Conservation (phyloP, 805 yeast species). For the Pichia phayaonensis region DNA sequence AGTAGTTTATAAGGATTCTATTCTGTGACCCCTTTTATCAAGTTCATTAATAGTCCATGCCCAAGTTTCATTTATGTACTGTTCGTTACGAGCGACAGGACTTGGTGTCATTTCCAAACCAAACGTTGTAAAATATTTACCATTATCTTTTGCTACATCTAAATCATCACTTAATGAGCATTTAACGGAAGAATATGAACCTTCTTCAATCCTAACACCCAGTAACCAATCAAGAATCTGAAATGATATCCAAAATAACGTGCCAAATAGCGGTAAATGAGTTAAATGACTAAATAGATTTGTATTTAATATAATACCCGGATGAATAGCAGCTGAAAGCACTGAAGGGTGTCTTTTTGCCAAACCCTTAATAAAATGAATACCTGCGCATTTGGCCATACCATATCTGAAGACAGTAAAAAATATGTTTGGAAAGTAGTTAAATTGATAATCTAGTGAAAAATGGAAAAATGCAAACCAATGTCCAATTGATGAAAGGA, state of each 20-base stretch:
- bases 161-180: constrained; percentile 52
- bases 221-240: constrained; percentile 60
- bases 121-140: constrained; percentile 57
- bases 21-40: constrained; percentile 40
- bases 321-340: constrained; percentile 62
- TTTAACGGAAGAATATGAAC: constrained; percentile 54
- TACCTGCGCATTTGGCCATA: constrained; percentile 68
- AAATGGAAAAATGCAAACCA: constrained; percentile 42
- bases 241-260: constrained; percentile 62
- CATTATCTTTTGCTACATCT: constrained; percentile 49
- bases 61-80: constrained; percentile 66
- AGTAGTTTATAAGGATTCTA: constrained; percentile 2
- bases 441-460: constrained; percentile 40
- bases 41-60: constrained; percentile 66
- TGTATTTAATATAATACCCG: constrained; percentile 83
- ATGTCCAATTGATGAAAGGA: constrained; percentile 62
- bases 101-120: constrained; percentile 55
- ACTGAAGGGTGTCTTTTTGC: constrained; percentile 61
- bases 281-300: constrained; percentile 72
- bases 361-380: constrained; percentile 60
- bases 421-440: constrained; percentile 54
- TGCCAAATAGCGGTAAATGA: constrained; percentile 68
- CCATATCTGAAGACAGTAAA: constrained; percentile 78
- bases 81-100: constrained; percentile 45
- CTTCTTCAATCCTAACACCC: constrained; percentile 69